Percentiles rank a stretch among this genome's conserved stretches.
Evolutionary conservation across 2,329 filamentous ascomycete species (phyloP).

Genomic region (Pyrenochaeta sp.): DNA sequence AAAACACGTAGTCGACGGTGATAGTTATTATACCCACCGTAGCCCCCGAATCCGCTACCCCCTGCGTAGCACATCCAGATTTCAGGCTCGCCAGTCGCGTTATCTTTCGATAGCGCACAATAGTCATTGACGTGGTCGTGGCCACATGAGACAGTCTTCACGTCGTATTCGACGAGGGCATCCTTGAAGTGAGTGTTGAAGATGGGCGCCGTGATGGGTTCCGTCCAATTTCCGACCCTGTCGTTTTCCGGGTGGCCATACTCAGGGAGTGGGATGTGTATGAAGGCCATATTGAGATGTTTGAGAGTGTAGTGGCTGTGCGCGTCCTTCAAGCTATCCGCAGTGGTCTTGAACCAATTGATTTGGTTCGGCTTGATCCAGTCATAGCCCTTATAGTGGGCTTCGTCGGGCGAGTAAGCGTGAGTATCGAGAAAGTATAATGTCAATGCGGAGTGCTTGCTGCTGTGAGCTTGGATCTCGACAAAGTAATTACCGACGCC

Average conservation of each 20-base stretch:
- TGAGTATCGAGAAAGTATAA: slow-evolving; percentile 97
- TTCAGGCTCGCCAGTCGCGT: slow-evolving; percentile 57
- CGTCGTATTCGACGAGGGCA: slow-evolving; percentile 83
- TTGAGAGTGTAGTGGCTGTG: slow-evolving; percentile 88
- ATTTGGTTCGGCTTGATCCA: slow-evolving; percentile 97
- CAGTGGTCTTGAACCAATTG: slow-evolving; percentile 88
- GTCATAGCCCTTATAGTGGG: slow-evolving; percentile 90
- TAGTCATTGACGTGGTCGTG: slow-evolving; percentile 99
- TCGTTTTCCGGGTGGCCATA: slow-evolving; percentile 70
- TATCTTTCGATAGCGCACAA: slow-evolving; percentile 71
- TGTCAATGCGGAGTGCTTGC: slow-evolving; percentile 87
- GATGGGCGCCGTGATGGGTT: slow-evolving; percentile 83
- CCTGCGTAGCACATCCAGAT: slow-evolving; percentile 99
- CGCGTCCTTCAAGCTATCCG: slow-evolving; percentile 70
- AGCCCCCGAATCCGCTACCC: slow-evolving; percentile 90
- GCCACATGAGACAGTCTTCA: slow-evolving; percentile 88
- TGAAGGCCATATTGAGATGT: slow-evolving; percentile 95
- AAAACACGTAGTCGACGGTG: slow-evolving; percentile 86
- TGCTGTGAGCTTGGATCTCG: slow-evolving; percentile 84
- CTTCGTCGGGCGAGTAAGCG: slow-evolving; percentile 88
- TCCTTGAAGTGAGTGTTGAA: slow-evolving; percentile 95
- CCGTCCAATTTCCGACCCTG: slow-evolving; percentile 76
- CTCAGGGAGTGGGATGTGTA: slow-evolving; percentile 95
- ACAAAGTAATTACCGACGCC: slow-evolving; percentile 95
- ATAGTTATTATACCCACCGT: slow-evolving; percentile 88